Evolutionary conservation across 345 rosid species (phyloP).

Genomic region (Acer campestre): DNA sequence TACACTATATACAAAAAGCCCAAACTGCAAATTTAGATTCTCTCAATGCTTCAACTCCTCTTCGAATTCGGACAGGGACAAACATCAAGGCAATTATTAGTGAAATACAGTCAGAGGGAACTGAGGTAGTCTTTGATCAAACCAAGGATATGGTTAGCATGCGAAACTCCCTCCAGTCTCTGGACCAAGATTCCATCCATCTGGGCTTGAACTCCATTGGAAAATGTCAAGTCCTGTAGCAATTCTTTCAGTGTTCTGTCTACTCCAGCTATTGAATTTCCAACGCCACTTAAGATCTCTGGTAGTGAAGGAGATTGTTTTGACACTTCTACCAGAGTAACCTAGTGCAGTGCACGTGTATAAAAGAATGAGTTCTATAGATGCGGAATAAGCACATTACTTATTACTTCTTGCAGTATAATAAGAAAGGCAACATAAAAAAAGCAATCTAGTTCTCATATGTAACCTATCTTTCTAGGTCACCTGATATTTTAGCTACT

Average conservation of each 20-base stretch:
- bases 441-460: background rate
- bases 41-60: background rate
- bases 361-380: background rate
- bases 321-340: constrained; percentile 82
- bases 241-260: constrained; percentile 63
- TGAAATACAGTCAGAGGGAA: constrained; percentile 46
- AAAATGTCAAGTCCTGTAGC: constrained; percentile 53
- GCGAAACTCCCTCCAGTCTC: constrained; percentile 58
- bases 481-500: background rate
- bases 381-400: background rate
- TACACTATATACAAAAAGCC: background rate
- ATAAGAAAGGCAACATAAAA: background rate
- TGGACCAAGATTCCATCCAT: constrained; percentile 89
- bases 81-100: background rate
- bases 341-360: constrained; percentile 44
- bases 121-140: constrained; percentile 75
- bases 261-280: constrained; percentile 69
- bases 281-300: constrained; percentile 70
- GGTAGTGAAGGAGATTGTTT: constrained; percentile 74
- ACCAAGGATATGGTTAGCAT: constrained; percentile 47
- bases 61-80: background rate
- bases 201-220: constrained; percentile 80
- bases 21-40: background rate
- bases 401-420: background rate
- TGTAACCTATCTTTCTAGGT: background rate